phyloP scores from a whole-genome alignment of 2,329 filamentous ascomycete genomes.

The Fusarium tjaetaba region DNA sequence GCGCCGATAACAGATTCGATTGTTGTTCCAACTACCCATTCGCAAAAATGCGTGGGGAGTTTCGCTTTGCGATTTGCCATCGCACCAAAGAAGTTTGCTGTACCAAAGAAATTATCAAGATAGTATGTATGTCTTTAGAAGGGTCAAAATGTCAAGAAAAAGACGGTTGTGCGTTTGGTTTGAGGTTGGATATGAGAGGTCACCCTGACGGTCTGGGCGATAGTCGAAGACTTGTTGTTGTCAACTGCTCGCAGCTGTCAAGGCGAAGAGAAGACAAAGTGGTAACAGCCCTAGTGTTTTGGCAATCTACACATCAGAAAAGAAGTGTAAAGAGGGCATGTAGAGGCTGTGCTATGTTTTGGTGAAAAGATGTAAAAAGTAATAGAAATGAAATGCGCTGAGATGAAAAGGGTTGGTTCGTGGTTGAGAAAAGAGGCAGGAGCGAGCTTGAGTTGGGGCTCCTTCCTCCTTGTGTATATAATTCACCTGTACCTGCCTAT shows the following conservation, averaged over 20 bases:
- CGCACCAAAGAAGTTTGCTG: not conserved
- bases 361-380: not conserved
- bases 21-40: constrained; percentile 54
- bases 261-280: not conserved
- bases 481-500: not conserved
- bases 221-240: not conserved
- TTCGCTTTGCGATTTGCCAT: constrained; percentile 34
- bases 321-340: not conserved
- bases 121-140: not conserved
- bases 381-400: not conserved
- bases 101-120: constrained; percentile 8
- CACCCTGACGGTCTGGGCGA: not conserved
- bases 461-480: not conserved
- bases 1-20: constrained; percentile 46
- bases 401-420: not conserved
- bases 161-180: not conserved
- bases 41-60: constrained; percentile 48
- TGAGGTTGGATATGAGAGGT: not conserved
- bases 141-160: constrained; percentile 5
- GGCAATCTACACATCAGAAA: not conserved
- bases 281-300: not conserved
- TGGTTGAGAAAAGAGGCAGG: constrained; percentile 73
- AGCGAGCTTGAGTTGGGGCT: not conserved
- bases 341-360: not conserved
- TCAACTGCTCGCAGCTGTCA: constrained; percentile 23